phyloP scores from a whole-genome alignment of 345 rosid genomes.

The Theobroma cacao region DNA sequence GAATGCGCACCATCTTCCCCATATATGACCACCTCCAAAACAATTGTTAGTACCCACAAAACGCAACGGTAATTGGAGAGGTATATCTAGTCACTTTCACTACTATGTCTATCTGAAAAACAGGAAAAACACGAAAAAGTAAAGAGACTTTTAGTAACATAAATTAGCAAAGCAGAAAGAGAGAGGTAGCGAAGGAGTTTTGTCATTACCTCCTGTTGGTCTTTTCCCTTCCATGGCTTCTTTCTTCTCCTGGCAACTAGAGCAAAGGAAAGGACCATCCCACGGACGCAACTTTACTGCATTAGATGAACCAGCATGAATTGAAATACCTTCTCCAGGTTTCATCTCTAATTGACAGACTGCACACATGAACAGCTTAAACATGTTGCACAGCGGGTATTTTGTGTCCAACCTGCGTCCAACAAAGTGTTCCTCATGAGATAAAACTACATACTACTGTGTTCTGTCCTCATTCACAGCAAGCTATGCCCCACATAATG shows the following conservation, averaged over 20 bases:
- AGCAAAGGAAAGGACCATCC: slow-evolving; percentile 99
- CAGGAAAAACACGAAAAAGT: slow-evolving; percentile 3
- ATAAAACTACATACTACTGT: slow-evolving; percentile 11
- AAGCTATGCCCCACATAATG: slow-evolving; percentile 1
- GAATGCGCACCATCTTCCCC: slow-evolving; percentile 35
- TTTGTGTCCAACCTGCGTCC: slow-evolving; percentile 86
- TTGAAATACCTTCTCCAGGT: slow-evolving; percentile 94
- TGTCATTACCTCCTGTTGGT: slow-evolving; percentile 62
- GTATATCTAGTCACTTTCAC: slow-evolving; percentile 84
- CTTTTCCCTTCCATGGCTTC: slow-evolving; percentile 99
- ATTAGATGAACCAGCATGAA: slow-evolving; percentile 71
- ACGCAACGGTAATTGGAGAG: slow-evolving; percentile 15
- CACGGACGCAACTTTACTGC: slow-evolving; percentile 76
- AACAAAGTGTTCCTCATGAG: slow-evolving; percentile 5
- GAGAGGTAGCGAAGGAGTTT: background rate
- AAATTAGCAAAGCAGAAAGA: background rate
- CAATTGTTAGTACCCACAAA: slow-evolving; percentile 31
- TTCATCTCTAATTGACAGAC: slow-evolving; percentile 97
- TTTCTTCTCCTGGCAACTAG: slow-evolving; percentile 94
- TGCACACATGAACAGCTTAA: slow-evolving; percentile 93
- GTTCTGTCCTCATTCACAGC: background rate
- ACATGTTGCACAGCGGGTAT: slow-evolving; percentile 97
- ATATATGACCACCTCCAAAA: slow-evolving; percentile 33
- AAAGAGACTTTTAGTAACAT: slow-evolving; percentile 12
- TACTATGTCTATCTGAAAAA: slow-evolving; percentile 75